phyloP scores from a whole-genome alignment of 768 basidiomycete genomes.

The Mycena leptocephala region DNA sequence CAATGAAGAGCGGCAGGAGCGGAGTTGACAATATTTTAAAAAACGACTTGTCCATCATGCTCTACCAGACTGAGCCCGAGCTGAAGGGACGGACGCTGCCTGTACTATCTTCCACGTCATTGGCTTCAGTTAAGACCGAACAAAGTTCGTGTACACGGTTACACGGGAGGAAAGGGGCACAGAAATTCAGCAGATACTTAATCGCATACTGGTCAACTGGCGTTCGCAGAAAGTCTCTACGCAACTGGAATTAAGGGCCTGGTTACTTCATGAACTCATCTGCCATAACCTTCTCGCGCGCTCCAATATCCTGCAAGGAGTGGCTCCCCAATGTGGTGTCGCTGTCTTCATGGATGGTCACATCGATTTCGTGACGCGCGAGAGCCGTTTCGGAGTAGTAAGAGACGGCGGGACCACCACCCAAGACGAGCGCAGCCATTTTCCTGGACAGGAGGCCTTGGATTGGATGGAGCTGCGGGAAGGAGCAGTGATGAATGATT shows the following conservation, averaged over 20 bases:
- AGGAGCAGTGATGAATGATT: no score
- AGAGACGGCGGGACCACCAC: conserved; percentile 48
- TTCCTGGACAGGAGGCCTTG: background rate
- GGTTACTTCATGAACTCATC: conserved; percentile 45
- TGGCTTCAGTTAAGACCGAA: no score
- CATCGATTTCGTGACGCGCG: conserved; percentile 45
- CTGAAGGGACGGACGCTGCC: no score
- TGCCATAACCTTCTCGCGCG: conserved; percentile 38
- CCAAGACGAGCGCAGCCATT: conserved; percentile 24
- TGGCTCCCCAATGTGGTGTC: conserved; percentile 26
- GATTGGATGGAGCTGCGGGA: background rate
- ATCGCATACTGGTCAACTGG: background rate
- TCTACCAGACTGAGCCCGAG: no score
- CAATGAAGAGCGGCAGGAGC: no score
- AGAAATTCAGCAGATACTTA: background rate
- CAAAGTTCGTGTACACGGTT: conserved; percentile 40
- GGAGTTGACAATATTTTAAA: no score
- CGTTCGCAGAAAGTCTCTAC: background rate
- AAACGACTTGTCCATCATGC: no score
- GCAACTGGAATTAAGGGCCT: conserved; percentile 4
- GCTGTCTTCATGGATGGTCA: conserved; percentile 42
- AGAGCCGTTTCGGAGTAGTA: conserved; percentile 48
- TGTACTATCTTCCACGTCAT: no score
- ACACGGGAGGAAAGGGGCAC: background rate
- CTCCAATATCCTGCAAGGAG: conserved; percentile 43